Conservation (phyloP, 345 rosid species). For the Arabis hirsuta region DNA sequence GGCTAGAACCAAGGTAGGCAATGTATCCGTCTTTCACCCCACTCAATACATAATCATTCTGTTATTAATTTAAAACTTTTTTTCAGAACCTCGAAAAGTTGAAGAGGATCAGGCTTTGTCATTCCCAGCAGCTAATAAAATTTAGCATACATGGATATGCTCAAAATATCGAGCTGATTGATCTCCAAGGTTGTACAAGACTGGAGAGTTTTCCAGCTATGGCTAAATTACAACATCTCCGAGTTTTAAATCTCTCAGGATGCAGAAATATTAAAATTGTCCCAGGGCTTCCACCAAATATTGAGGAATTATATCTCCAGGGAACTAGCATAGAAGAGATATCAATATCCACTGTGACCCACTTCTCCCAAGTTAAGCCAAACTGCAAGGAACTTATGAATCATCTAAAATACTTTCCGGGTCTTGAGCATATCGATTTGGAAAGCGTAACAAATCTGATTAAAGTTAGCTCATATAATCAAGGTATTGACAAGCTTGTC, state of each 20-base stretch:
- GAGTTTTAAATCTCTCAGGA: constrained; percentile 28
- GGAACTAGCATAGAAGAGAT: constrained; percentile 17
- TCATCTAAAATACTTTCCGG: constrained; percentile 5
- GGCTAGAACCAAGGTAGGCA: constrained; percentile 18
- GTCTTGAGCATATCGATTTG: constrained; percentile 12
- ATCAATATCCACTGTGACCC: constrained; percentile 12
- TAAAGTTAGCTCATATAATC: constrained; percentile 8
- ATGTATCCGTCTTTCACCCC: not conserved
- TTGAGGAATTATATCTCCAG: constrained; percentile 24
- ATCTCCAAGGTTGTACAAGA: constrained; percentile 28
- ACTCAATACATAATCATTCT: not conserved
- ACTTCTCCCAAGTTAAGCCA: not conserved
- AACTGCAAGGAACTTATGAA: not conserved
- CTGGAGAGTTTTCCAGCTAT: constrained; percentile 1
- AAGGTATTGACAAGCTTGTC: constrained; percentile 13
- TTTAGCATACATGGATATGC: not conserved
- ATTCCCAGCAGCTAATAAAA: constrained; percentile 9
- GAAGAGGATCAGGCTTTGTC: constrained; percentile 21
- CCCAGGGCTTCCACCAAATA: constrained; percentile 15
- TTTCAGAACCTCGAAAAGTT: not conserved
- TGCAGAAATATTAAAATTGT: constrained; percentile 3
- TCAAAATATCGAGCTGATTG: constrained; percentile 24
- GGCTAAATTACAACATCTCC: constrained; percentile 6
- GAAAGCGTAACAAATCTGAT: constrained; percentile 6
- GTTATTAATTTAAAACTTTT: not conserved